Base-by-base conservation (phyloP, 192 early-diverging fungal species). In the Linnemannia schmuckeri region DNA sequence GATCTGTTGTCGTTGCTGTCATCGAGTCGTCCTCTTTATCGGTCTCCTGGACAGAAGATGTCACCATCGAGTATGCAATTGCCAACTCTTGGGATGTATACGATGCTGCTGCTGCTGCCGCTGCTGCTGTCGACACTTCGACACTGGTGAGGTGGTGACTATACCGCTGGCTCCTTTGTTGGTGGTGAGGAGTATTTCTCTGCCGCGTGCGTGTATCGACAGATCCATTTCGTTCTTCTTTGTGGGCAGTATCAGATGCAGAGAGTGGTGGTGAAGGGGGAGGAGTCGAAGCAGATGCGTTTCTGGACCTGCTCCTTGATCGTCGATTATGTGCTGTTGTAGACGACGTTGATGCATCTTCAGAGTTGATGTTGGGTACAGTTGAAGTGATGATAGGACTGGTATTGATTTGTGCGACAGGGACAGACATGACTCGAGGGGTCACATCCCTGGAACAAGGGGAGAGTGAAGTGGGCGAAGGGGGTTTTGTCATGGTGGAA, bases 1-100 rank as follows among this genome's bases (percentile, higher is more conserved):
- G 70, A 42, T 72, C 57, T 52, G 47, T 72, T 66, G 73, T 54
- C 9, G 30, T 54, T 75, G 79, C 27, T 46, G 55, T 47, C 55
- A 69, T 38, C 40, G 47, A 1, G 8, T 22, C 54, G n/a, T n/a
- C 57, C 17, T 22, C 61, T 30, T 55, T 52, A 6, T 22, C 24
- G 5, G 13, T 30, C 10, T 54, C 42, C 47, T 55, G 27, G 18
- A 4, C 17, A 5, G 74, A 76, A 24, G 82, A 83, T 12, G 82
- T 78, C 20, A 83, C 82, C 82, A 83, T 83, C 63, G 82, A 83
- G 35, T 83, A 83, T 7, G 82, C 82, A 55, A 83, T 78, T 0
- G 82, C 82, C 27, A 83, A 52, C 38, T 83, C 82, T 42, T 78
- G 82, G 9, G 76, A 78, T 15, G 82, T 83, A 52, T 83, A 83